Percentiles rank a stretch among this genome's conserved stretches.
Evolutionary conservation across 805 yeast genomes (phyloP).

Genomic region (Myxozyma kluyveri): DNA sequence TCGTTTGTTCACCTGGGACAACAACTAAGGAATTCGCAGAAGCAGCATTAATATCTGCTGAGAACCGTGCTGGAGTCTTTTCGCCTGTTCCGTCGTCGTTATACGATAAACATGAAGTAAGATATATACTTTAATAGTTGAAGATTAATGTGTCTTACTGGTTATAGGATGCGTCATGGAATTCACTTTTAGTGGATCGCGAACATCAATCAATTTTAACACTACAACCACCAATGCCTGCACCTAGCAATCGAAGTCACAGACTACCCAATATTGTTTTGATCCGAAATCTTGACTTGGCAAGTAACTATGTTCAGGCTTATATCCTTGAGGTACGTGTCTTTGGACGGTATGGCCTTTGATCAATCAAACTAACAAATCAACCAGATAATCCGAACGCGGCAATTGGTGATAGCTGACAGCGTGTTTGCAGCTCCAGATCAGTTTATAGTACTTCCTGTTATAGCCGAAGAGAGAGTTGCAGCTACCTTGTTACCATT

Average conservation of each 20-base stretch:
- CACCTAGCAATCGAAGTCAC: too few relatives aligned
- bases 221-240: not conserved
- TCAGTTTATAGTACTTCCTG: conserved; percentile 21
- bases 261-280: conserved; percentile 21
- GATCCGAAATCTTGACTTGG: conserved; percentile 16
- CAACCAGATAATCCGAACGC: conserved; percentile 19
- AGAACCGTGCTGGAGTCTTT: conserved; percentile 10
- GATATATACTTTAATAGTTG: too few relatives aligned
- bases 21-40: conserved; percentile 23
- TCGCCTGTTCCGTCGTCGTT: conserved; percentile 14
- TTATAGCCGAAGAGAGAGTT: conserved; percentile 2
- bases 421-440: conserved; percentile 13
- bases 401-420: conserved; percentile 7
- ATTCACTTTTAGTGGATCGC: conserved; percentile 1
- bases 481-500: not conserved
- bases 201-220: not conserved
- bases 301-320: conserved; percentile 26
- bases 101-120: not conserved
- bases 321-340: conserved; percentile 20
- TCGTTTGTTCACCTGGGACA: conserved; percentile 13
- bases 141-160: too few relatives aligned
- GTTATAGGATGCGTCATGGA: too few relatives aligned
- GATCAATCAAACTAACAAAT: not conserved
- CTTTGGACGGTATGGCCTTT: not conserved
- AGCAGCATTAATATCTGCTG: conserved; percentile 4